A percentile compares a stretch with the other conserved stretches of the same genome.
Evolutionary conservation across 805 yeast species (phyloP).

Genomic region (Candida coleopterorum): DNA sequence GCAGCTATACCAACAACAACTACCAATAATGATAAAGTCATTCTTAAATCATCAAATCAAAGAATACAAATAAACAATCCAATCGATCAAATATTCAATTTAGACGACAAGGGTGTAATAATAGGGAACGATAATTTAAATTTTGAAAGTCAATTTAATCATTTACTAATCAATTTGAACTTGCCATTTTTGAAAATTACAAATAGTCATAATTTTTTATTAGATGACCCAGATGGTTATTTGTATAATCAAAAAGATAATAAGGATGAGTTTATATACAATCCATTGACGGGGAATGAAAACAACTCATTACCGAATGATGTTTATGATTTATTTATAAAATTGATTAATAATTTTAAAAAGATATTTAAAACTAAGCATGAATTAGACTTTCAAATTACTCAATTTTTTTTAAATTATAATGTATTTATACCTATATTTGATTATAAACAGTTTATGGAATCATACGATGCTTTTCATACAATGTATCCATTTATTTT

Average conservation of each 20-base stretch:
- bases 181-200: constrained; percentile 41
- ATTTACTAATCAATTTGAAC: constrained; percentile 37
- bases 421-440: constrained; percentile 52
- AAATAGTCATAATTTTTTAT: constrained; percentile 37
- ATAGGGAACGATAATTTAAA: constrained; percentile 43
- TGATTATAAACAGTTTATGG: constrained; percentile 50
- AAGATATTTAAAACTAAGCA: constrained; percentile 32
- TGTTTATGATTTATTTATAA: constrained; percentile 40
- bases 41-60: constrained; percentile 10
- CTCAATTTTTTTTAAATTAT: constrained; percentile 47
- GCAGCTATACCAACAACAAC: constrained; percentile 5
- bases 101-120: constrained; percentile 38
- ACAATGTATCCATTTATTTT: constrained; percentile 46
- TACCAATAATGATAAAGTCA: constrained; percentile 10
- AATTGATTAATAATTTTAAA: constrained; percentile 40
- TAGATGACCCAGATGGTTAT: constrained; percentile 40
- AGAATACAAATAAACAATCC: constrained; percentile 33
- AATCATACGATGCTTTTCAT: constrained; percentile 44
- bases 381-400: constrained; percentile 44
- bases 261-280: constrained; percentile 34
- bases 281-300: constrained; percentile 32
- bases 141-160: constrained; percentile 43
- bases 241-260: constrained; percentile 37
- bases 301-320: constrained; percentile 29
- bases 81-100: constrained; percentile 41